Evolutionary conservation across 2,329 filamentous ascomycete genomes (phyloP).

Genomic region (Periglandula ipomoeae): DNA sequence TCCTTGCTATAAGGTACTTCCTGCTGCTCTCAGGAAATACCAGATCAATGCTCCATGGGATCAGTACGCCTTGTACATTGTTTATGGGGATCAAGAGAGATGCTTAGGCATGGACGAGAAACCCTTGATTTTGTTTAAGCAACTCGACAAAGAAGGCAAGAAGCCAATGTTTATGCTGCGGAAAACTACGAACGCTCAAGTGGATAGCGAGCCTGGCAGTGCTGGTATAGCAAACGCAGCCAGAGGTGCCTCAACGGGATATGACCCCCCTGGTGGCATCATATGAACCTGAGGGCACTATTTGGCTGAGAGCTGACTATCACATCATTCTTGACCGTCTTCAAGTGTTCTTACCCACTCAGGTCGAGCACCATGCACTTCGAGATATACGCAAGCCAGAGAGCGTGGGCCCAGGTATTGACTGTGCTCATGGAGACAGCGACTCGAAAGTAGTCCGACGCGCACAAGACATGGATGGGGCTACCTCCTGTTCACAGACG

Average conservation of each 20-base stretch:
- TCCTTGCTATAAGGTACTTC: conserved; percentile 92
- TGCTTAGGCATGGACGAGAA: conserved; percentile 89
- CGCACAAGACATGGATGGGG: too few species aligned
- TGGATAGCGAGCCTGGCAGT: conserved; percentile 45
- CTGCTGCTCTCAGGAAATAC: conserved; percentile 93
- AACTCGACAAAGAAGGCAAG: conserved; percentile 90
- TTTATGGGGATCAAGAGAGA: conserved; percentile 96
- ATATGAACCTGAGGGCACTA: conserved; percentile 30
- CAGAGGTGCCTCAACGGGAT: conserved; percentile 36
- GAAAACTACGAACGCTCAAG: conserved; percentile 48
- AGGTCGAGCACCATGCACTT: background rate
- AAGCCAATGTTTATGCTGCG: conserved; percentile 99
- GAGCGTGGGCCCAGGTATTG: too few species aligned
- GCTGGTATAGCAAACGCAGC: conserved; percentile 39
- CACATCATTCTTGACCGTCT: background rate
- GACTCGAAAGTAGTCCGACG: too few species aligned
- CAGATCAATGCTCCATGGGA: conserved; percentile 98
- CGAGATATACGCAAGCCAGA: background rate
- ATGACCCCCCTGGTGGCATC: conserved; percentile 52
- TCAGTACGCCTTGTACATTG: conserved; percentile 95
- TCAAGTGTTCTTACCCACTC: background rate
- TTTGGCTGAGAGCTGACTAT: background rate
- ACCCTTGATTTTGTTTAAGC: conserved; percentile 92
- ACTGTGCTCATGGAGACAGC: too few species aligned
- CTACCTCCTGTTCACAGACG: too few species aligned